Base-by-base conservation (phyloP, 2,329 filamentous ascomycete genomes). In the Fonsecaea monophora region DNA sequence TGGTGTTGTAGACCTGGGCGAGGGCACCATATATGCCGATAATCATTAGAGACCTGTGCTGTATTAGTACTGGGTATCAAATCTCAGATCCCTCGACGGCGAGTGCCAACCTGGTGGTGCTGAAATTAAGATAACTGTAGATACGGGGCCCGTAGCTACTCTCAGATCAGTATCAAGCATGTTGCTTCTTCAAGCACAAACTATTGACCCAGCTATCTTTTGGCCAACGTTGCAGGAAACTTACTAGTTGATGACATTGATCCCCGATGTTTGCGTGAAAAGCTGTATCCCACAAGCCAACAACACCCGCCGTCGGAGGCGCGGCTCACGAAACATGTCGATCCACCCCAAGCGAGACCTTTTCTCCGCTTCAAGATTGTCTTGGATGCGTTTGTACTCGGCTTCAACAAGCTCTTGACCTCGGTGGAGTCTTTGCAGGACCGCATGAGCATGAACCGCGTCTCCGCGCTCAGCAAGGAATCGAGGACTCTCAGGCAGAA, bases 11-110 rank as follows among this genome's bases (percentile, higher is more conserved):
- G 25, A 83, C 73, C 35, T 81, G 81, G 0, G 82, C 81, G 7
- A 85, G 76, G 0, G 82, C 81, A 30, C 83, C 83, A 70, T 79
- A 83, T 68, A 85, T 80, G 3, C 83, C 83, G 67, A 84, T 81
- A 56, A 85, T 83, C 76, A 85, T 80, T 3, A 85, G 78, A 0
- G 82, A 82, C 0, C 77, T 53, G 18, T 12, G 30, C 18, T 21
- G 45, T 12, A 25, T 50, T 21, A 50, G 45, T 3, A 25, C 45
- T 2, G 18, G 45, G 12, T 18, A 45, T 50, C 6, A 50, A 25
- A 25, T 25, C 18, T 18, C 7, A 50, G 45, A 25, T 25, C 4
- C 2, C 10, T 25, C 9, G 18, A 50, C 15, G 21, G 45, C 18
- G 45, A 50, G 18, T 21, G 4, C 45, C 12, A 25, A 50, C 45